These are phyloP conservation scores for Syzygium grande DNA, from an alignment of 345 rosid genomes.

Conservation along the genomic window DNA sequence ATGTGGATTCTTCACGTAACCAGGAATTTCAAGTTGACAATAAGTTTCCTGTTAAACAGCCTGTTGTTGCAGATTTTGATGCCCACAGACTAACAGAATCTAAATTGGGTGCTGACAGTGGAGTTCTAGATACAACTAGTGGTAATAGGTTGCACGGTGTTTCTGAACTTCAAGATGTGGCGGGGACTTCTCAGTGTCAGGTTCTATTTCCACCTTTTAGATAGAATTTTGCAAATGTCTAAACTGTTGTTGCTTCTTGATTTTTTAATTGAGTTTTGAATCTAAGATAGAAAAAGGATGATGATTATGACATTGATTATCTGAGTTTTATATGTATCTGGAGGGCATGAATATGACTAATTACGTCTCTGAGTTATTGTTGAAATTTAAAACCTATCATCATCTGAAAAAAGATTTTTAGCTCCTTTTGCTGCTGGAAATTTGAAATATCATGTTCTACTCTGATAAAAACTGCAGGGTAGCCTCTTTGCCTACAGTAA, in stretches of 20 bases:
- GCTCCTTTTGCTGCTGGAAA: neutral
- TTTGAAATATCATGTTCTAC: neutral
- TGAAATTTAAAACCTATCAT: neutral
- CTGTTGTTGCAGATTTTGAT: constrained; percentile 19
- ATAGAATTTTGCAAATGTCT: neutral
- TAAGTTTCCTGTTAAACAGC: constrained; percentile 15
- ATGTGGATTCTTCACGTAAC: constrained; percentile 7
- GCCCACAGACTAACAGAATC: constrained; percentile 17
- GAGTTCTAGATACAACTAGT: constrained; percentile 6
- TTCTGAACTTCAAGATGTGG: constrained; percentile 8
- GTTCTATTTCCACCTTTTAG: neutral
- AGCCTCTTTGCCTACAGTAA: neutral
- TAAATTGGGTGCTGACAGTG: constrained; percentile 14
- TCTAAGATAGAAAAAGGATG: neutral
- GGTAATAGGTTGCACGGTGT: constrained; percentile 10
- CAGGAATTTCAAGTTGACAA: neutral
- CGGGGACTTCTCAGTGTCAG: constrained; percentile 8
- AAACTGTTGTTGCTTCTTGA: neutral
- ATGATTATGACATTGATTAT: neutral
- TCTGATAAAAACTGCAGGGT: neutral
- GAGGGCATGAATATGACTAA: neutral
- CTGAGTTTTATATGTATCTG: neutral
- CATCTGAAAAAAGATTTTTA: neutral
- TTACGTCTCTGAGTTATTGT: neutral
- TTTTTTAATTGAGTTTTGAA: neutral